Conservation (phyloP, 129 eudicot genomes). For the Ambrosia trifida region DNA sequence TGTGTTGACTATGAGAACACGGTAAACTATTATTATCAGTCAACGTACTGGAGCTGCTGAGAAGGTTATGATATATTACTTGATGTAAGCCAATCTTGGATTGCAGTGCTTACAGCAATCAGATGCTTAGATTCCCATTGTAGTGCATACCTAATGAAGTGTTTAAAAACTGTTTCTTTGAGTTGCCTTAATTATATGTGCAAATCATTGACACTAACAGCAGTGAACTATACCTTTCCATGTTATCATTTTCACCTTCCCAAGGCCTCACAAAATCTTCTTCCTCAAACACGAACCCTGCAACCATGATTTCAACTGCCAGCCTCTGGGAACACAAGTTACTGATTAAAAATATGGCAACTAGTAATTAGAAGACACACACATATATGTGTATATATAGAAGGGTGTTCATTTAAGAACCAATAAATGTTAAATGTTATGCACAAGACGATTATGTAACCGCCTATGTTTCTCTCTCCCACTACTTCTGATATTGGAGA, state of each 20-base stretch:
- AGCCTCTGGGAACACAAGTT: slow-evolving; percentile 65
- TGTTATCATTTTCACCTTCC: slow-evolving; percentile 74
- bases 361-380: not conserved
- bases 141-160: slow-evolving; percentile 67
- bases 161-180: slow-evolving; percentile 2
- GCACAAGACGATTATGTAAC: no score
- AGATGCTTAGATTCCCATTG: slow-evolving; percentile 98
- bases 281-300: slow-evolving; percentile 82
- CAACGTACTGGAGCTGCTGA: slow-evolving; percentile 10
- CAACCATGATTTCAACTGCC: slow-evolving; percentile 74
- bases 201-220: not conserved
- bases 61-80: slow-evolving; percentile 45
- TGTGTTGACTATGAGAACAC: slow-evolving; percentile 17
- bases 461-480: no score
- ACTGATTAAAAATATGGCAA: not conserved
- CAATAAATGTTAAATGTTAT: no score
- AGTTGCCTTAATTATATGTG: not conserved
- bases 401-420: no score
- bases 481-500: not conserved
- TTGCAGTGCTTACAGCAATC: slow-evolving; percentile 96
- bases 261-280: slow-evolving; percentile 78
- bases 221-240: slow-evolving; percentile 57
- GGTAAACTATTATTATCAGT: not conserved
- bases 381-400: not conserved
- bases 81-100: slow-evolving; percentile 92